Base-by-base conservation (phyloP, 176 grass and related monocot genomes). In the Carex pumila region DNA sequence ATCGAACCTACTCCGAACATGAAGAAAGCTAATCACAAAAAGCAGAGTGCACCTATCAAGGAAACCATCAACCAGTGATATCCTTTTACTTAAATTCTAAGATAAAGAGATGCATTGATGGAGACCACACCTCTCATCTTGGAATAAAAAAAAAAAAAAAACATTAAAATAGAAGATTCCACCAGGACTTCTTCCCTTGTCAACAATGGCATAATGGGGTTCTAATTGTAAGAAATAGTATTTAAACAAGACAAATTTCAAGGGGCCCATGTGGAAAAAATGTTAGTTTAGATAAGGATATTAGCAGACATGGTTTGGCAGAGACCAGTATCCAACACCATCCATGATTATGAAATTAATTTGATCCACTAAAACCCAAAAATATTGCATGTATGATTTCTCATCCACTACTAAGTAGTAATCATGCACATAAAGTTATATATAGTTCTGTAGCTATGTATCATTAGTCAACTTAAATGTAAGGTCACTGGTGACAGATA, bases 61-160 rank as follows among this genome's bases (percentile, higher is more conserved):
- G 54, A 53, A 75, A 75, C 4, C n/a, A 75, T 75, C 71, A 30
- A 52, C 37, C 36, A 82, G 36, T 18, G 61, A 45, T 19, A 54
- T 50, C 8, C 18, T 63, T 47, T 10, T 30, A 66, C 60, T 83
- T 83, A 12, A 41, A 30, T 83, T 83, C 36, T 50, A 83, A 68
- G 37, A 83, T 67, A 68, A 83, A 83, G 80, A 83, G n/a, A 62
- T 66, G 45, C 71, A 32, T 77, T 9, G 25, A 68, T 34, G 6
- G 32, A 19, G 61, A 82, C 79, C 58, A 14, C 61, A 29, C 41
- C 39, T 65, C 61, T 49, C n/a, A 68, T 54, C n/a, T 53, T 83
- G 41, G 6, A 68, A 6, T 53, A 17, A 54, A 54, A 17, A 55
- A 17, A 54, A 54, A 17, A 55, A 55, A 31, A 76, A 31, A 3